A percentile compares a stretch with the other conserved stretches of the same genome.
Conservation (phyloP, 108 stramenopile species). For the Nitzschia sp. region DNA sequence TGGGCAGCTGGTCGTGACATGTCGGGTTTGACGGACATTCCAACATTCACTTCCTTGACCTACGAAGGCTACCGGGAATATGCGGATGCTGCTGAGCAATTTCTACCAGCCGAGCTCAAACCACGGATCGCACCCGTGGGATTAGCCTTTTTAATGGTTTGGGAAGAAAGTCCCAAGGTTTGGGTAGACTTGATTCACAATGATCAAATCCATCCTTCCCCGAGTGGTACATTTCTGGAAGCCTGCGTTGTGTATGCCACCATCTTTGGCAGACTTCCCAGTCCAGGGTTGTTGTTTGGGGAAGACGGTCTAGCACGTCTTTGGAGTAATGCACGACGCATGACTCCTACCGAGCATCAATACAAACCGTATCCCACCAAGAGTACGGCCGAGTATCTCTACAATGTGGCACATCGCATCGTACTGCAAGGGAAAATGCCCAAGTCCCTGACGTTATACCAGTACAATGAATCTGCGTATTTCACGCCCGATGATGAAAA, state of each 20-base stretch:
- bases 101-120: conserved; percentile 29
- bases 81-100: conserved; percentile 18
- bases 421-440: conserved; percentile 24
- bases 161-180: conserved; percentile 36
- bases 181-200: conserved; percentile 47
- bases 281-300: background rate
- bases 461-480: conserved; percentile 9
- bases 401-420: conserved; percentile 44
- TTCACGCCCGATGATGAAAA: conserved; percentile 16
- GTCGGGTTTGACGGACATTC: conserved; percentile 44
- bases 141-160: conserved; percentile 47
- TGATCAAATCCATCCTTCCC: conserved; percentile 47
- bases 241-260: conserved; percentile 44
- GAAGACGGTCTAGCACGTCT: conserved; percentile 20
- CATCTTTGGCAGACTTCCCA: conserved; percentile 40
- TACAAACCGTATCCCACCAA: conserved; percentile 31
- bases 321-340: conserved; percentile 36
- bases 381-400: conserved; percentile 40
- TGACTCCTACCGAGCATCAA: conserved; percentile 33
- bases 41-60: conserved; percentile 45
- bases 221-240: conserved; percentile 41
- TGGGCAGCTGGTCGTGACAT: conserved; percentile 34
- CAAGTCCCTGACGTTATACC: conserved; percentile 5
- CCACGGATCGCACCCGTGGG: conserved; percentile 52
- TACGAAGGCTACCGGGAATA: conserved; percentile 47